These are phyloP conservation scores for Neonothopanus nambi DNA, from an alignment of 1,284 basidiomycete species.

Conservation along the genomic window DNA sequence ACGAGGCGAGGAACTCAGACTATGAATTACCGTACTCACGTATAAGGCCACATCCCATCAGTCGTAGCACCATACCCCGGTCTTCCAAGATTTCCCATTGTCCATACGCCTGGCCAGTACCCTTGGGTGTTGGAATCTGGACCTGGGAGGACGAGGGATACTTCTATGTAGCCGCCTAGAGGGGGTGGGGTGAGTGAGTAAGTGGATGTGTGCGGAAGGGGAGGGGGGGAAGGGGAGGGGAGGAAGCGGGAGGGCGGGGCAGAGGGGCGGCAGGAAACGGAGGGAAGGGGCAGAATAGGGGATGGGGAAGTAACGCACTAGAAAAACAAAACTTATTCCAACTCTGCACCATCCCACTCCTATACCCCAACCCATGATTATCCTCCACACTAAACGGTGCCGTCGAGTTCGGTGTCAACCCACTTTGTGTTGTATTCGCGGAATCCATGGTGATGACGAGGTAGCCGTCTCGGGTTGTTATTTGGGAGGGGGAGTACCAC, in stretches of 20 bases:
- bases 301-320: constrained; percentile 24
- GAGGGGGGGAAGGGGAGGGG: constrained; percentile 46
- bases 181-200: too few relatives aligned
- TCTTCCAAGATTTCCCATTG: constrained; percentile 88
- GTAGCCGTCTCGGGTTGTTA: constrained; percentile 60
- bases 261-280: neutral
- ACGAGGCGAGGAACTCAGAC: constrained; percentile 20
- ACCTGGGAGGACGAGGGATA: too few relatives aligned
- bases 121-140: too few relatives aligned
- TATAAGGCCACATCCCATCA: constrained; percentile 78
- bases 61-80: constrained; percentile 81
- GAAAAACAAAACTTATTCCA: constrained; percentile 91
- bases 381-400: constrained; percentile 40
- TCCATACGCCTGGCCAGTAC: constrained; percentile 71
- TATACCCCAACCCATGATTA: constrained; percentile 69
- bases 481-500: too few relatives aligned
- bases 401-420: constrained; percentile 32
- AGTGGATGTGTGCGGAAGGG: too few relatives aligned
- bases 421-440: neutral
- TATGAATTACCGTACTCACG: constrained; percentile 23
- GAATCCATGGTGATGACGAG: constrained; percentile 68
- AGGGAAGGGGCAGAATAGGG: too few relatives aligned
- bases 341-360: constrained; percentile 65
- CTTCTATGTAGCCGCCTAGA: constrained; percentile 24
- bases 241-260: constrained; percentile 39